A percentile compares a stretch with the other conserved stretches of the same genome.
Conservation (phyloP, 805 yeast species). For the Myxozyma melibiosi region DNA sequence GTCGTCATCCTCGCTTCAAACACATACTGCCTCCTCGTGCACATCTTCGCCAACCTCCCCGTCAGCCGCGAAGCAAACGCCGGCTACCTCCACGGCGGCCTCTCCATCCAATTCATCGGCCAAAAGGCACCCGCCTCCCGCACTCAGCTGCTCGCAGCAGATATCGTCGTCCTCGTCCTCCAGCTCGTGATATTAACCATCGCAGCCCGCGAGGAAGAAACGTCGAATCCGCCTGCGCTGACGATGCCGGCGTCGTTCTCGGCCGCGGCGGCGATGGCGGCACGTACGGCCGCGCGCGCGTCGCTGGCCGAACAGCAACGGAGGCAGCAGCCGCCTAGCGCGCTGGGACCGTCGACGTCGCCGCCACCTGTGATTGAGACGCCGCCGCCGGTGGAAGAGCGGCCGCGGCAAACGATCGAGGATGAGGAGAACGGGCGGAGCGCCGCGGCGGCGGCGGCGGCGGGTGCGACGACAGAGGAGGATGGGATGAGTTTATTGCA, state of each 20-base stretch:
- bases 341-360: slow-evolving; percentile 8
- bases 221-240: neutral
- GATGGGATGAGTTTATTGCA: slow-evolving; percentile 5
- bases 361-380: slow-evolving; percentile 1
- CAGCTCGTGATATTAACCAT: slow-evolving; percentile 19
- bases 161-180: slow-evolving; percentile 12
- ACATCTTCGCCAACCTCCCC: slow-evolving; percentile 23
- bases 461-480: neutral
- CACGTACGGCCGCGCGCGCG: slow-evolving; percentile 13
- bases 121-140: slow-evolving; percentile 29
- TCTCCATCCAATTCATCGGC: slow-evolving; percentile 33
- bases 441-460: neutral
- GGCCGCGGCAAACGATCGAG: slow-evolving; percentile 14
- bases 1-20: slow-evolving; percentile 19
- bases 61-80: slow-evolving; percentile 25
- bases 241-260: slow-evolving; percentile 9
- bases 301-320: neutral
- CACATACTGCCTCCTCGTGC: slow-evolving; percentile 26
- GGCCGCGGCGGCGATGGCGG: slow-evolving; percentile 19
- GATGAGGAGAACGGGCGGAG: slow-evolving; percentile 24
- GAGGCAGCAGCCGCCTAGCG: neutral
- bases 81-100: slow-evolving; percentile 34
- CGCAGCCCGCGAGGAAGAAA: slow-evolving; percentile 1
- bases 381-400: neutral
- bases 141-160: slow-evolving; percentile 11